Evolutionary conservation across 1,284 basidiomycete species (phyloP).

Genomic region (Wolfiporia cocos): DNA sequence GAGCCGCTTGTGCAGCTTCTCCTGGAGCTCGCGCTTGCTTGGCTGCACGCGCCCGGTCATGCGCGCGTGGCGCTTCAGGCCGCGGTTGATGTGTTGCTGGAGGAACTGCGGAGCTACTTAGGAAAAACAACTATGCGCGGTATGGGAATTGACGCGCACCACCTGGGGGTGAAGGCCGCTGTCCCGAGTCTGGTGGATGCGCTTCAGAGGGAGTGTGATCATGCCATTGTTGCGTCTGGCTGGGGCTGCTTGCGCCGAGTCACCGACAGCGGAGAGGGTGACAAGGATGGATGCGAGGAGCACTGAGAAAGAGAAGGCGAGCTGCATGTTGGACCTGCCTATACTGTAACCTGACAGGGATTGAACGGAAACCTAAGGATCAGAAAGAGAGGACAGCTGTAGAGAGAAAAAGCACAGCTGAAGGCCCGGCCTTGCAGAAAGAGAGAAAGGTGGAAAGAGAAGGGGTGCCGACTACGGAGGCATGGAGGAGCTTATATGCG

Average conservation of each 20-base stretch:
- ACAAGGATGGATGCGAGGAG: constrained; percentile 50
- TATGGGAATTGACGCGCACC: constrained; percentile 34
- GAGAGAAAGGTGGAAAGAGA: constrained; percentile 13
- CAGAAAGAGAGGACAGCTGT: constrained; percentile 20
- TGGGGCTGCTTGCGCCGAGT: constrained; percentile 36
- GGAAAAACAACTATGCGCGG: background rate
- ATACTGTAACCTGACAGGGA: constrained; percentile 21
- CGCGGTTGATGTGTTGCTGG: constrained; percentile 69
- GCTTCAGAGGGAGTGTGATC: constrained; percentile 53
- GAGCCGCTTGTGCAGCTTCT: constrained; percentile 49
- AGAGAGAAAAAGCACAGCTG: constrained; percentile 14
- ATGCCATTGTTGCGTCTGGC: constrained; percentile 30
- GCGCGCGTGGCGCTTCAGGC: constrained; percentile 57
- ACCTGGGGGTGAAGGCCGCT: constrained; percentile 54
- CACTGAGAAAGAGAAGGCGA: constrained; percentile 42
- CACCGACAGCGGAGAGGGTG: constrained; percentile 30
- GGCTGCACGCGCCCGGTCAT: constrained; percentile 58
- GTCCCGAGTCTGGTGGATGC: constrained; percentile 31
- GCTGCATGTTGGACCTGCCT: constrained; percentile 40
- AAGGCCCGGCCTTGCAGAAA: constrained; percentile 25
- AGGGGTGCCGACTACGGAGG: too few species aligned
- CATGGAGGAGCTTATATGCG: background rate
- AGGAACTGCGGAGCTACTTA: constrained; percentile 36
- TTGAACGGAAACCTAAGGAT: constrained; percentile 17
- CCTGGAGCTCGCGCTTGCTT: constrained; percentile 40